phyloP scores from a whole-genome alignment of 2,329 filamentous ascomycete genomes.

The Pseudofabraea citricarpa region DNA sequence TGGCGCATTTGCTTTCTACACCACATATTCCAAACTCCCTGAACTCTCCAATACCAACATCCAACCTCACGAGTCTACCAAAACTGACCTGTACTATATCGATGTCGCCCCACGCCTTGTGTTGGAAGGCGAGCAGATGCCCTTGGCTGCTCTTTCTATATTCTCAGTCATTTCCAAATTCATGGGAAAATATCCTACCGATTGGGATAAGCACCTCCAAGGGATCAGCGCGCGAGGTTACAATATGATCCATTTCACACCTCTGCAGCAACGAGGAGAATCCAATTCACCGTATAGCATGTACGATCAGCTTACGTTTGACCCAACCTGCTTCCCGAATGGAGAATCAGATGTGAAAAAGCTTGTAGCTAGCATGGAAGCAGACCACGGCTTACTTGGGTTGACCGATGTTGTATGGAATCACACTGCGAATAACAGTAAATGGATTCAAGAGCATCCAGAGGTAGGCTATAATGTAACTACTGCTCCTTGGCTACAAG shows the following conservation, averaged over 20 bases:
- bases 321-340: constrained; percentile 73
- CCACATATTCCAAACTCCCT: constrained; percentile 84
- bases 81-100: constrained; percentile 81
- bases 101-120: constrained; percentile 82
- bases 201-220: constrained; percentile 85
- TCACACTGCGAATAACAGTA: constrained; percentile 92
- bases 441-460: constrained; percentile 90
- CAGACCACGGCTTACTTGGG: constrained; percentile 77
- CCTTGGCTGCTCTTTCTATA: constrained; percentile 80
- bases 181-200: constrained; percentile 85
- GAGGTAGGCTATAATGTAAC: constrained; percentile 92
- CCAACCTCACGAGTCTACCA: constrained; percentile 49
- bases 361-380: constrained; percentile 77
- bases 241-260: constrained; percentile 99
- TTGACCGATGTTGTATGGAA: constrained; percentile 97
- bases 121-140: constrained; percentile 69
- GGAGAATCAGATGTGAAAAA: constrained; percentile 78
- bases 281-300: constrained; percentile 98
- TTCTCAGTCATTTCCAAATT: constrained; percentile 97
- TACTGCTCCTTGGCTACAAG: constrained; percentile 75
- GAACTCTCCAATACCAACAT: constrained; percentile 51
- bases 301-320: constrained; percentile 86
- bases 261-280: constrained; percentile 77
- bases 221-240: constrained; percentile 90
- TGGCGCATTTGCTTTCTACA: constrained; percentile 92